Evolutionary conservation across 116 monocot genomes (phyloP), one percentile per base, ranked within the genome.

Genomic region (Posidonia oceanica): DNA sequence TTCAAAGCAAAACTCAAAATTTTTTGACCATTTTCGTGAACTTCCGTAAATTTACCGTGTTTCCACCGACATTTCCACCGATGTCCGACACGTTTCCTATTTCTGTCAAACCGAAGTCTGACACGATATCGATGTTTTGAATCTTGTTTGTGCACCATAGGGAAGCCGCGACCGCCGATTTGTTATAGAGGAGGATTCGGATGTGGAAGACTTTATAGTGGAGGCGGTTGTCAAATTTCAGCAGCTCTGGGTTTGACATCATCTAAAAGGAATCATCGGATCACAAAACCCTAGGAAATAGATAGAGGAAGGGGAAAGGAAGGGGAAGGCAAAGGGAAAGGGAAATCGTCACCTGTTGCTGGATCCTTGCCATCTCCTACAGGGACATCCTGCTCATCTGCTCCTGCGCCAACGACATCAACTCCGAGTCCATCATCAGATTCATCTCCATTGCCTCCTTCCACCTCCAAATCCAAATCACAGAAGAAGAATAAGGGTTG

Each of bases 351-450:
- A 96, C 98, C 92, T 98, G 89, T 56, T 98, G 92, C 68, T 92
- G 98, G 67, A 98, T 89, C 80, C 66, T 82, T 52, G 98, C 93
- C 56, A 98, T 63, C 67, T 98, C 92, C 16, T 82, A 75, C 3
- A 90, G 93, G 20, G 92, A 76, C 69, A 98, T 98, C 75, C 82
- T 78, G 58, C 81, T 83, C 84, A 98, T 85, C 82, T 92, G 93
- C 80, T 98, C 93, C 76, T 98, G 98, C 18, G 93, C 92, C 55
- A 98, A 63, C 85, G 80, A 72, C 78, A 98, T 82, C 81, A 98
- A 40, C 77, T 98, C 98, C 4, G 93, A 90, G 86, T 90, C 93
- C 98, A 92, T 98, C 86, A 85, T 83, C 84, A 64, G 78, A 79
- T 83, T 86, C 52, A 72, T 76, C 82, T 61, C 22, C 18, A 17